Base-by-base conservation (phyloP, 1,284 basidiomycete species). In the Ceratobasidium sp. region DNA sequence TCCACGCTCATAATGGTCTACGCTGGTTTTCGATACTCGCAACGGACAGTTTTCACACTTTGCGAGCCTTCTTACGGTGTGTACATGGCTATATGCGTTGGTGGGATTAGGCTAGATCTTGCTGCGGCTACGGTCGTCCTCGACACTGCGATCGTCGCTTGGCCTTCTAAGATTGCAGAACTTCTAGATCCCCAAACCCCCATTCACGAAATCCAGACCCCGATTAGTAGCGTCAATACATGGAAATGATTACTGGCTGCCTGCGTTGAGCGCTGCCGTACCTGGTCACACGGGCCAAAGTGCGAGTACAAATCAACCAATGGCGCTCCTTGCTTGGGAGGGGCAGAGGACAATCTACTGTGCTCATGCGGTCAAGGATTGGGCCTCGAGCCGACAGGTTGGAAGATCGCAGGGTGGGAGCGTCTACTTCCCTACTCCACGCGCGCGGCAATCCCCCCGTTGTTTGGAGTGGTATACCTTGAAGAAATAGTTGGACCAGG, bases 191-290 rank as follows among this genome's bases (percentile, higher is more conserved):
- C 68, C 1, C 44, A 51, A 7, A 72, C 44, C n/a, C 42, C 23
- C 13, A 46, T 49, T 10, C 18, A 58, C n/a, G 44, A 70, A 33
- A 40, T 70, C 3, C 28, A 20, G 5, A 70, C 68, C 3, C 68
- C 51, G 7, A 23, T 53, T 6, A 44, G 44, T 20, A 56, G 61
- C 13, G 70, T 72, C 26, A 7, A 13, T 23, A 40, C 40, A 4
- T 72, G 70, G 70, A 49, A 72, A 40, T 40, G 42, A 7, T 56
- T 72, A 2, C 6, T 72, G 40, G 39, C 56, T 20, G 58, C 58
- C 1, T 72, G n/a, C 15, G 70, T 72, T 40, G 70, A 72, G 42
- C 70, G 70, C 12, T 72, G 70, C 28, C 70, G 70, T 10, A 61
- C 42, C 5, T 72, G 70, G 70, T 46, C 40, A 9, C 70, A 72